These are phyloP conservation scores for Nectriaceae sp. DNA, from an alignment of 2,329 filamentous ascomycete species.

Conservation along the genomic window DNA sequence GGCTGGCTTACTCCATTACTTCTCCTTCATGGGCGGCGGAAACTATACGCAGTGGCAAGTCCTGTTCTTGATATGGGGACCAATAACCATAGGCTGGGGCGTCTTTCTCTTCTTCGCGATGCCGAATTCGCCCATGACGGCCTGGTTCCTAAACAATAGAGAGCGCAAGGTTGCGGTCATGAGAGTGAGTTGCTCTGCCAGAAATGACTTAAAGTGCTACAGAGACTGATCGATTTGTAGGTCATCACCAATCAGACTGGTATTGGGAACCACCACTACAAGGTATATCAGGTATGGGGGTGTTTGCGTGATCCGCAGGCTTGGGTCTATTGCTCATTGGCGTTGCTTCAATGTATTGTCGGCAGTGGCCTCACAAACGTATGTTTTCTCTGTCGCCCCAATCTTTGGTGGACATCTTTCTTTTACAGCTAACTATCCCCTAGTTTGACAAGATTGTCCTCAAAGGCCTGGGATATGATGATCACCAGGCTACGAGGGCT, in stretches of 20 bases:
- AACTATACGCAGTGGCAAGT: slow-evolving; percentile 2
- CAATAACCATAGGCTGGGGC: slow-evolving; percentile 4
- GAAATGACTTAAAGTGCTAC: no score
- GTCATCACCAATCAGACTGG: slow-evolving; percentile 9
- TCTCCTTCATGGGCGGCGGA: neutral
- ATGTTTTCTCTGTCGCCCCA: neutral
- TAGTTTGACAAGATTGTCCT: slow-evolving; percentile 17
- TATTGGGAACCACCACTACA: slow-evolving; percentile 4
- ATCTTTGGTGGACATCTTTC: neutral
- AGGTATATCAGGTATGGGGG: slow-evolving; percentile 1
- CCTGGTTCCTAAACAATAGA: slow-evolving; percentile 9
- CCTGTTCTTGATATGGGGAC: slow-evolving; percentile 4
- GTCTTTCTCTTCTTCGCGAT: slow-evolving; percentile 4
- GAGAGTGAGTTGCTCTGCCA: slow-evolving; percentile 2
- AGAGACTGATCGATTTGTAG: neutral
- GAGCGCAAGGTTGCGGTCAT: slow-evolving; percentile 14
- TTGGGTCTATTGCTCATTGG: slow-evolving; percentile 10
- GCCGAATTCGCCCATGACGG: slow-evolving; percentile 7
- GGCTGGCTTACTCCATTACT: neutral
- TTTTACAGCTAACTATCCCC: neutral
- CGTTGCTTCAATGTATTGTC: slow-evolving; percentile 14
- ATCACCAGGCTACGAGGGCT: neutral
- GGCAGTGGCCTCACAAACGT: slow-evolving; percentile 11
- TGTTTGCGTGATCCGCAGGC: slow-evolving; percentile 9
- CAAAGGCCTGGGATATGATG: slow-evolving; percentile 10